These are phyloP conservation scores for Aspergillus spinulosporus DNA, from an alignment of 2,329 filamentous ascomycete species.

Conservation along the genomic window DNA sequence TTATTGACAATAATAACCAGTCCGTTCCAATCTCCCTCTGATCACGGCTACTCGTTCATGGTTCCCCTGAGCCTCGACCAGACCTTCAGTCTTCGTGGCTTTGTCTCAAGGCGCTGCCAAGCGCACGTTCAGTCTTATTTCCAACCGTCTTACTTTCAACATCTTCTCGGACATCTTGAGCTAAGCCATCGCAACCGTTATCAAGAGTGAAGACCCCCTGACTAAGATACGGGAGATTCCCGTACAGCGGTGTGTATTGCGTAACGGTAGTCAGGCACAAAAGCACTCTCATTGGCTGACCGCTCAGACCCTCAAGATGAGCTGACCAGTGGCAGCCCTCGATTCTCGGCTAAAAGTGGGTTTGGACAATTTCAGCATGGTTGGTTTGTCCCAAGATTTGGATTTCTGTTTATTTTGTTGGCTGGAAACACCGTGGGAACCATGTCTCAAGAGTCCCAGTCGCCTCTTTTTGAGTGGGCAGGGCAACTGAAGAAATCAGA, in stretches of 20 bases:
- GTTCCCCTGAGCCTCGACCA: background rate
- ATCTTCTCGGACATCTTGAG: background rate
- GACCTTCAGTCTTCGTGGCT: background rate
- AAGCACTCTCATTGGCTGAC: background rate
- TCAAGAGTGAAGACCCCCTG: background rate
- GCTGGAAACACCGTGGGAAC: background rate
- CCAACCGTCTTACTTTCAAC: background rate
- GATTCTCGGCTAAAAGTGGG: conserved; percentile 1
- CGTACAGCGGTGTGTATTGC: conserved; percentile 1
- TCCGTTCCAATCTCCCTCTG: background rate
- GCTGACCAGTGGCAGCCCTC: background rate
- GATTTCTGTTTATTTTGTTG: background rate
- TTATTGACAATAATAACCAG: conserved; percentile 15
- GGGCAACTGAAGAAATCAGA: background rate
- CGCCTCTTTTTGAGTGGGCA: background rate
- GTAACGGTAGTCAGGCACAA: conserved; percentile 1
- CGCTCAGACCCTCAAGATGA: background rate
- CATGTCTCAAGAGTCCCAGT: background rate
- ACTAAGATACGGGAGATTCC: background rate
- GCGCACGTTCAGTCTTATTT: background rate
- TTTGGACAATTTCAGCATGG: background rate
- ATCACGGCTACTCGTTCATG: background rate
- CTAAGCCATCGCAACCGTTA: background rate
- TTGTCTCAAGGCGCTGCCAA: background rate
- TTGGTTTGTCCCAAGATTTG: background rate